phyloP scores from a whole-genome alignment of 2,329 filamentous ascomycete genomes.

The Rasamsonia emersonii region DNA sequence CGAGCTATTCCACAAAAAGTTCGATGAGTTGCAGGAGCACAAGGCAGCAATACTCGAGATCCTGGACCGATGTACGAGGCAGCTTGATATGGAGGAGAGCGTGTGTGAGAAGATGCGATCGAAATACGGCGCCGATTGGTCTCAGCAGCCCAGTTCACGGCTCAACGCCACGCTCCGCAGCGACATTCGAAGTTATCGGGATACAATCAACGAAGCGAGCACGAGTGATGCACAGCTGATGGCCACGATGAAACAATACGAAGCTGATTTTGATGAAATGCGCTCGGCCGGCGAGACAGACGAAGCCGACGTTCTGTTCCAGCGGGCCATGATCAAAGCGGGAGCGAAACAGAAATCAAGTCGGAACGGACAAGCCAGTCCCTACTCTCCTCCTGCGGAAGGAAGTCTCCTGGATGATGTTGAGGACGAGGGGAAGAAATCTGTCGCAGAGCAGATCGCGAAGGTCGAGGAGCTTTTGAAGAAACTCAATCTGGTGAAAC shows the following conservation, averaged over 20 bases:
- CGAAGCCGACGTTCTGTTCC: constrained; percentile 81
- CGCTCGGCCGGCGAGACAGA: constrained; percentile 75
- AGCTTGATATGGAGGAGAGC: constrained; percentile 92
- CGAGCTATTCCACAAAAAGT: constrained; percentile 66
- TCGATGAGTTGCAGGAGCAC: constrained; percentile 69
- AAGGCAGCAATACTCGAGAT: constrained; percentile 65
- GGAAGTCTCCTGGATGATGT: constrained; percentile 84
- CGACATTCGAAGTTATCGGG: constrained; percentile 79
- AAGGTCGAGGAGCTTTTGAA: constrained; percentile 84
- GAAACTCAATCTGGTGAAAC: constrained; percentile 85
- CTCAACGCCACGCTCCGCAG: constrained; percentile 79
- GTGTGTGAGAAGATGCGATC: constrained; percentile 99
- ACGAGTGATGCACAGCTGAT: constrained; percentile 79
- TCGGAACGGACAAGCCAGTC: constrained; percentile 51
- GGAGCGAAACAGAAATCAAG: constrained; percentile 53
- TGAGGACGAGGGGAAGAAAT: constrained; percentile 70
- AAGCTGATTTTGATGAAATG: constrained; percentile 92
- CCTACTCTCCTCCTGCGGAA: constrained; percentile 50
- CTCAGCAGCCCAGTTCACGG: constrained; percentile 86
- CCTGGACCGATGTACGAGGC: constrained; percentile 73
- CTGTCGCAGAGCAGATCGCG: constrained; percentile 80
- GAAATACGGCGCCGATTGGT: constrained; percentile 94
- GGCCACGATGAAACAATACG: constrained; percentile 74
- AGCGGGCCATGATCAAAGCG: constrained; percentile 72
- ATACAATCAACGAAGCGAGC: constrained; percentile 80